These are phyloP conservation scores for Irpex lacteus DNA, from an alignment of 1,284 basidiomycete genomes.

Conservation along the genomic window DNA sequence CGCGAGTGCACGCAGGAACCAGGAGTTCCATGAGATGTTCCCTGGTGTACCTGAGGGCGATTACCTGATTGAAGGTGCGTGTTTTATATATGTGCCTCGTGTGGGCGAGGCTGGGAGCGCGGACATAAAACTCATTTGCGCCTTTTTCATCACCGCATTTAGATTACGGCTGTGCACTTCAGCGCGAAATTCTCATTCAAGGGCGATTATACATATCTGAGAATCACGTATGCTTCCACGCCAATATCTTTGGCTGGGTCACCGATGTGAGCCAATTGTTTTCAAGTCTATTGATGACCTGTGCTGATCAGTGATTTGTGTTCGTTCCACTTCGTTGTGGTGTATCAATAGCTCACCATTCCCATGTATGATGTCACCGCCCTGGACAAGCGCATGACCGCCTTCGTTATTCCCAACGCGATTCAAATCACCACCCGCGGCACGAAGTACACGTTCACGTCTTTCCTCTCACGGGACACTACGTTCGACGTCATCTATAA, in stretches of 20 bases:
- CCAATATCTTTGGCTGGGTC: constrained; percentile 99
- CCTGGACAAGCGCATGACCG: constrained; percentile 98
- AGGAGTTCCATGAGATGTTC: constrained; percentile 95
- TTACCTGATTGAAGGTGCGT: constrained; percentile 93
- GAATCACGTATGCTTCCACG: constrained; percentile 97
- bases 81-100: constrained; percentile 6
- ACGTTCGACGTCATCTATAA: constrained; percentile 96
- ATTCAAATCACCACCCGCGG: constrained; percentile 87
- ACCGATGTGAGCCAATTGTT: constrained; percentile 71
- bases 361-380: constrained; percentile 89
- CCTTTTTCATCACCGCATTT: neutral
- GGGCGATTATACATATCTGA: constrained; percentile 97
- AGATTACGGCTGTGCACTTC: constrained; percentile 98
- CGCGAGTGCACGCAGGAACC: constrained; percentile 91
- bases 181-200: constrained; percentile 96
- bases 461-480: constrained; percentile 94
- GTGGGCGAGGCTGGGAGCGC: constrained; percentile 10
- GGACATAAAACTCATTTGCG: neutral
- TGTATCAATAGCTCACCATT: constrained; percentile 68
- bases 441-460: constrained; percentile 90
- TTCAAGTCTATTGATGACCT: neutral
- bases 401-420: constrained; percentile 97
- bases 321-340: neutral
- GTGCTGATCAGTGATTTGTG: neutral
- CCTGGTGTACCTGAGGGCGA: constrained; percentile 89